Base-by-base conservation (phyloP, 2,329 filamentous ascomycete species). In the Xylaria arbuscula region DNA sequence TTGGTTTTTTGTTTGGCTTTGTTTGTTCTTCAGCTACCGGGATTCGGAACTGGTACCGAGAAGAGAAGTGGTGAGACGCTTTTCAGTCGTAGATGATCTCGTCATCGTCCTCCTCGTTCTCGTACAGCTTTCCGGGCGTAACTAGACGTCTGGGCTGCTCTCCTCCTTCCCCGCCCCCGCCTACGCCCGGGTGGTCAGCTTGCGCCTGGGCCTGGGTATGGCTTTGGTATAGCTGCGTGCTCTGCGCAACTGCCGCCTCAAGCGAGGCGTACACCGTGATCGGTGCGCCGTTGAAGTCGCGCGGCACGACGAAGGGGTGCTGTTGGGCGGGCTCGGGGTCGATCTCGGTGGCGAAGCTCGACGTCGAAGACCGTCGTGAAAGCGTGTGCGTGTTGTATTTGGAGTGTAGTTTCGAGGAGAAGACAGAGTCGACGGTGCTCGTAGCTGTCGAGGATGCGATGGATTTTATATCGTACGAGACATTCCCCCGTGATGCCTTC, bases 31-130 rank as follows among this genome's bases (percentile, higher is more conserved):
- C 62, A 47, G 45, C 22, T 6, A 24, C 40, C 13, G 38, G 55
- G 55, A 19, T 57, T 32, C 0, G 17, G 17, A 34, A 15, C 51
- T 45, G 38, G 55, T 19, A 57, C 38, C 51, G 17, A 22, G 54
- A 17, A 3, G 19, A 22, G 36, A 17, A n/a, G 28, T 57, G 38
- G 55, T 57, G 38, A 57, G 55, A 57, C 55, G n/a, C 19, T 6
- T 24, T 57, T 70, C 66, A 70, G 22, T 68, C 71, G 57, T 78
- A 76, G n/a, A 78, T 54, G 51, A 79, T 78, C 70, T 78, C 77
- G 51, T 79, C 78, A 66, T 79, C 78, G 6, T 76, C 76, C 42
- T 79, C 78, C 66, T 79, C 77, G 59, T 78, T 77, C 70, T 79
- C 76, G 61, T 79, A 79, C 19, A 79, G 71, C 68, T 79, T 78